Conservation (phyloP, 345 rosid genomes). For the Kernera saxatilis region DNA sequence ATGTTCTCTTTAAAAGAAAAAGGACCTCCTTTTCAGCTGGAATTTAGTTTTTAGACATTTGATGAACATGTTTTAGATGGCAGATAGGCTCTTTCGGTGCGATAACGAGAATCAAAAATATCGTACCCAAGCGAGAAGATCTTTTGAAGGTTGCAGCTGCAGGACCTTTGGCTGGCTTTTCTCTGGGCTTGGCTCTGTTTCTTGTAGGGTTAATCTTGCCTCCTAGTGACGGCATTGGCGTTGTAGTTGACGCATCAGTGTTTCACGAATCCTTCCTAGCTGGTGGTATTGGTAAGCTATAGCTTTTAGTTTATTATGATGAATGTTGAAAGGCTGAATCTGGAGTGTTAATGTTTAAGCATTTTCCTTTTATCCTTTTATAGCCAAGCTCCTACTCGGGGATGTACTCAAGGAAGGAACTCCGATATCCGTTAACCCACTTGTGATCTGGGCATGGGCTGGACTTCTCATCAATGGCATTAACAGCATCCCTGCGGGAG, state of each 20-base stretch:
- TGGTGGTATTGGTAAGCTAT: slow-evolving; percentile 78
- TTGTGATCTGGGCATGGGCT: slow-evolving; percentile 93
- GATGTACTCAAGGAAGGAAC: slow-evolving; percentile 84
- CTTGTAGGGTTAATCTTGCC: slow-evolving; percentile 82
- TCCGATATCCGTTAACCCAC: slow-evolving; percentile 75
- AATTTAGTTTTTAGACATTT: slow-evolving; percentile 12
- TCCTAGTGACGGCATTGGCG: slow-evolving; percentile 82
- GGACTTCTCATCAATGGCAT: slow-evolving; percentile 91
- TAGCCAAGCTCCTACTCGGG: slow-evolving; percentile 86
- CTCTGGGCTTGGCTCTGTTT: slow-evolving; percentile 67
- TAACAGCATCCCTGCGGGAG: slow-evolving; percentile 97
- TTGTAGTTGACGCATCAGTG: slow-evolving; percentile 80
- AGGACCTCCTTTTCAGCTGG: neutral
- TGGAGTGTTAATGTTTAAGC: neutral
- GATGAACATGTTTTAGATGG: slow-evolving; percentile 45
- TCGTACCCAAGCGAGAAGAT: slow-evolving; percentile 82
- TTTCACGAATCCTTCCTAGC: slow-evolving; percentile 89
- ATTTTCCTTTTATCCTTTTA: neutral
- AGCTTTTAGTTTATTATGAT: neutral
- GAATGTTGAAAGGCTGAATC: neutral
- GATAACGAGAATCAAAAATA: slow-evolving; percentile 76
- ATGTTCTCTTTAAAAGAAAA: neutral
- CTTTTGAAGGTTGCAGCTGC: slow-evolving; percentile 87
- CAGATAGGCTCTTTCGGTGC: slow-evolving; percentile 99
- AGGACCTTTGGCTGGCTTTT: slow-evolving; percentile 93